Percentiles rank a stretch among this genome's conserved stretches.
These are phyloP conservation scores for Purshia tridentata DNA, from an alignment of 306 rosid genomes.

Conservation along the genomic window DNA sequence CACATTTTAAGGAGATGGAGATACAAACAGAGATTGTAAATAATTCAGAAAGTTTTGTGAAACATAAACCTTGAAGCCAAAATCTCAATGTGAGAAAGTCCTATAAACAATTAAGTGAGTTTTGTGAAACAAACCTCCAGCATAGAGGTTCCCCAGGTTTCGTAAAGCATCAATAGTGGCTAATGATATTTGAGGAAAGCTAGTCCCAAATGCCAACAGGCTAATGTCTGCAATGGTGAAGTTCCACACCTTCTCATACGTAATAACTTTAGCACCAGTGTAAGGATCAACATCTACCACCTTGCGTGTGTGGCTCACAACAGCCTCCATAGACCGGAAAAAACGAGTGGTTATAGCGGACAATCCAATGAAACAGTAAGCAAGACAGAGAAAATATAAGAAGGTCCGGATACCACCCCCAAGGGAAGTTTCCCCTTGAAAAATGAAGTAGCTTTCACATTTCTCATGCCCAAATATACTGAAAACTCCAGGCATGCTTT, in stretches of 20 bases:
- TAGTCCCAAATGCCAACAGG: slow-evolving; percentile 92
- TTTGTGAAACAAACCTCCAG: slow-evolving; percentile 75
- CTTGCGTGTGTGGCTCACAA: slow-evolving; percentile 72
- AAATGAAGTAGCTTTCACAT: slow-evolving; percentile 67
- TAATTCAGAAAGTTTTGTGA: neutral
- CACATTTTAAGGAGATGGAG: neutral
- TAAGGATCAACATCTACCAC: slow-evolving; percentile 65
- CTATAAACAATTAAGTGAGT: slow-evolving; percentile 2
- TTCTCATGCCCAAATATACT: slow-evolving; percentile 35
- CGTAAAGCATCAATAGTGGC: slow-evolving; percentile 91
- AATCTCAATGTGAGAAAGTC: slow-evolving; percentile 15
- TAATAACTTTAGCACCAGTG: slow-evolving; percentile 43
- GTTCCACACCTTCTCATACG: slow-evolving; percentile 86
- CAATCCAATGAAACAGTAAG: slow-evolving; percentile 81
- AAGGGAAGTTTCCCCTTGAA: slow-evolving; percentile 59
- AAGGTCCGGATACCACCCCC: slow-evolving; percentile 47
- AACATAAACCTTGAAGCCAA: slow-evolving; percentile 4
- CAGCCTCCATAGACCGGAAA: slow-evolving; percentile 85
- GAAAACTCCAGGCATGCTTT: slow-evolving; percentile 35
- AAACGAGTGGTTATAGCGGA: slow-evolving; percentile 87
- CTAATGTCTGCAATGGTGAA: slow-evolving; percentile 91
- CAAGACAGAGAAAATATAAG: slow-evolving; percentile 71
- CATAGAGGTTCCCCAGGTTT: slow-evolving; percentile 70
- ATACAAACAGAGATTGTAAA: neutral
- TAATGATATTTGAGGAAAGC: slow-evolving; percentile 96